These are phyloP conservation scores for Raffaelea albimanens DNA, from an alignment of 2,329 filamentous ascomycete species.

Conservation along the genomic window DNA sequence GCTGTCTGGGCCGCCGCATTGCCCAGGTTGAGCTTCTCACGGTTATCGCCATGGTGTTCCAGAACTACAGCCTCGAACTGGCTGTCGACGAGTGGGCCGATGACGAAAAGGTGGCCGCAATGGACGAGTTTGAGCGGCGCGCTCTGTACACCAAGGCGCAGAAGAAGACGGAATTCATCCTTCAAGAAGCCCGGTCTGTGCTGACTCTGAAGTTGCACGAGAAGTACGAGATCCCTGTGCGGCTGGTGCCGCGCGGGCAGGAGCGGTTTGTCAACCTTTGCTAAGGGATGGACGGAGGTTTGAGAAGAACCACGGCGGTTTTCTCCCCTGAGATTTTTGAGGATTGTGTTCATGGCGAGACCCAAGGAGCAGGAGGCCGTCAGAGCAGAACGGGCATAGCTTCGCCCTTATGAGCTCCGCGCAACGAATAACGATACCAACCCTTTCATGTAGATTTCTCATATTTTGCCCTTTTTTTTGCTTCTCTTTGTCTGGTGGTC, in stretches of 20 bases:
- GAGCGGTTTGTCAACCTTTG: slow-evolving; percentile 53
- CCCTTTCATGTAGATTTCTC: no score
- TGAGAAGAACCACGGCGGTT: no score
- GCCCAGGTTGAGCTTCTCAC: slow-evolving; percentile 51
- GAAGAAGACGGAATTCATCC: slow-evolving; percentile 37
- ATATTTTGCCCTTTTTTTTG: no score
- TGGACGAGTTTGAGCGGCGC: slow-evolving; percentile 35
- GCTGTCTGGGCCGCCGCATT: slow-evolving; percentile 48
- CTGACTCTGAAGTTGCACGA: slow-evolving; percentile 64
- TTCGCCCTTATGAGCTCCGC: no score
- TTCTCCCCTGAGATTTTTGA: slow-evolving; percentile 14
- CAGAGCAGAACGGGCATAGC: no score
- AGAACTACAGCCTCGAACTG: slow-evolving; percentile 58
- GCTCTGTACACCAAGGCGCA: slow-evolving; percentile 54
- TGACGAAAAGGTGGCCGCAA: slow-evolving; percentile 42
- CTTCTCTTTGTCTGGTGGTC: no score
- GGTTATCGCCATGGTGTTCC: slow-evolving; percentile 44
- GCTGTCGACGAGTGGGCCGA: slow-evolving; percentile 50
- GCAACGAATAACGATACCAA: no score
- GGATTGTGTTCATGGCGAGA: no score
- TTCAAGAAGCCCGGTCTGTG: slow-evolving; percentile 49
- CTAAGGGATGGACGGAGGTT: no score
- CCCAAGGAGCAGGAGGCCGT: no score
- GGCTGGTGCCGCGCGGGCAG: slow-evolving; percentile 58
- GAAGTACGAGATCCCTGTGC: slow-evolving; percentile 51